These are phyloP conservation scores for Geotrichum cucujoidarum DNA, from an alignment of 1,139 yeast species.

Conservation along the genomic window DNA sequence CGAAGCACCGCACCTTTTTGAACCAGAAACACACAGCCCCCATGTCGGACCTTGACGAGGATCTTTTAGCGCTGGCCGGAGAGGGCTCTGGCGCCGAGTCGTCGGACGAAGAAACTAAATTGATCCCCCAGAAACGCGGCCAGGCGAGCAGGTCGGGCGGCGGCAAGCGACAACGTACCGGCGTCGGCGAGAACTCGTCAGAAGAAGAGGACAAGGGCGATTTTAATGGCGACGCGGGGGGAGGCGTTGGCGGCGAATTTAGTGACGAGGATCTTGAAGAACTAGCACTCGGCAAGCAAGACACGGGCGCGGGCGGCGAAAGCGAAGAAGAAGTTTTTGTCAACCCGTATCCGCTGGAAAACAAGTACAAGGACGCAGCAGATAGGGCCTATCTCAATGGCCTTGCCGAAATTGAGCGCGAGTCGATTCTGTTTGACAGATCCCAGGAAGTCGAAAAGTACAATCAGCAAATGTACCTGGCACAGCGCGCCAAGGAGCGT, in stretches of 20 bases:
- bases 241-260: conserved; percentile 30
- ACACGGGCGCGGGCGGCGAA: conserved; percentile 34
- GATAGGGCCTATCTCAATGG: conserved; percentile 65
- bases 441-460: conserved; percentile 84
- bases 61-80: conserved; percentile 86
- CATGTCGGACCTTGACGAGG: conserved; percentile 48
- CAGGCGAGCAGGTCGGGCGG: conserved; percentile 8
- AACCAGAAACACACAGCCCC: neutral
- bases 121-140: conserved; percentile 19
- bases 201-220: conserved; percentile 30
- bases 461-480: conserved; percentile 75
- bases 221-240: conserved; percentile 34
- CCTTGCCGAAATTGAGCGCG: conserved; percentile 89
- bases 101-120: conserved; percentile 25
- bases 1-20: no score
- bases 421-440: conserved; percentile 84
- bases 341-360: conserved; percentile 89
- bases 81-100: conserved; percentile 43
- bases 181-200: conserved; percentile 21
- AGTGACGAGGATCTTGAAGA: conserved; percentile 37
- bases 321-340: conserved; percentile 43
- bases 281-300: conserved; percentile 29
- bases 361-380: conserved; percentile 76
- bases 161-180: conserved; percentile 28
- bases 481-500: conserved; percentile 68